A percentile compares a stretch with the other conserved stretches of the same genome.
Evolutionary conservation across 2,329 filamentous ascomycete species (phyloP).

Genomic region (Colletotrichum paranaense): DNA sequence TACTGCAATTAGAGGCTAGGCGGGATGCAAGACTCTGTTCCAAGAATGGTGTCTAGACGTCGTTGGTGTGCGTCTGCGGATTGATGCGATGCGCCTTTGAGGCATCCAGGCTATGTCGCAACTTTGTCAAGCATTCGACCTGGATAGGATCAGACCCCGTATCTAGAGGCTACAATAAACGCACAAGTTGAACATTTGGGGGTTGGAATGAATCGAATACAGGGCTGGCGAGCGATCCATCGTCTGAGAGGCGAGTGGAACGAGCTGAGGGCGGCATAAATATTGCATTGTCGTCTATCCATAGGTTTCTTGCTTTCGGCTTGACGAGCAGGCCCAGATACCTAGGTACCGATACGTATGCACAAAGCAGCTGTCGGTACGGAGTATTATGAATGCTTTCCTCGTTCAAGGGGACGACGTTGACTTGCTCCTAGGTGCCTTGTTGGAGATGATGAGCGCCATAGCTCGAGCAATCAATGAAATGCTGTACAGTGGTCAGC

Average conservation of each 20-base stretch:
- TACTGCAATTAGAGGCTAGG: background rate
- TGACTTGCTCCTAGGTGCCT: background rate
- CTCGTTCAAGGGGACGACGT: background rate
- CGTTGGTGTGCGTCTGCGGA: background rate
- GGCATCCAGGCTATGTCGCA: background rate
- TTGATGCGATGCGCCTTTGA: background rate
- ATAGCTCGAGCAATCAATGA: background rate
- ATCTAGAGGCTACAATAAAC: background rate
- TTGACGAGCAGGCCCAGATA: background rate
- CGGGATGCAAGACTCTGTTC: background rate
- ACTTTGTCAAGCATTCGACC: background rate
- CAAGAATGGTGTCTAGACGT: background rate
- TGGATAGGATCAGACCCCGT: constrained; percentile 2
- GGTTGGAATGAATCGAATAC: background rate
- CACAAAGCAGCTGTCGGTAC: background rate
- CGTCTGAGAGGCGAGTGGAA: constrained; percentile 1
- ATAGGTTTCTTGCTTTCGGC: constrained; percentile 7
- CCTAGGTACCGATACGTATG: background rate
- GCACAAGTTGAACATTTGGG: background rate
- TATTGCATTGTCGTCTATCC: constrained; percentile 1
- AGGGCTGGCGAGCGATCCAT: background rate
- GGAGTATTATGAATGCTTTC: background rate
- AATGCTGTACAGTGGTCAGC: background rate
- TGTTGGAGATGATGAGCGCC: background rate
- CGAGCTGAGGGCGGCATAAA: constrained; percentile 12